Evolutionary conservation across 1,284 basidiomycete genomes (phyloP).

Genomic region (Austroboletus niveus): DNA sequence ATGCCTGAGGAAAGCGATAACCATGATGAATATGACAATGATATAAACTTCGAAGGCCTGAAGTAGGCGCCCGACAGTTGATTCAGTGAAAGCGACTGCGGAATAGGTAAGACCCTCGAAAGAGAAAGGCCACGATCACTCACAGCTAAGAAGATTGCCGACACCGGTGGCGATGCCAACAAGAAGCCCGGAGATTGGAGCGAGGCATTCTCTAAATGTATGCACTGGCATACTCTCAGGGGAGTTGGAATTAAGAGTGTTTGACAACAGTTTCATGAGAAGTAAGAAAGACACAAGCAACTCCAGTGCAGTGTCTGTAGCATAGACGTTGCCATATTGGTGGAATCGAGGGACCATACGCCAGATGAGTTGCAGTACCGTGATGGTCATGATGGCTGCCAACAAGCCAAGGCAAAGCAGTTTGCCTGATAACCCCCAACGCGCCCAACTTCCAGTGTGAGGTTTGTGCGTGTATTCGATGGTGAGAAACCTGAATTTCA

Average conservation of each 20-base stretch:
- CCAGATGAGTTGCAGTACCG: constrained; percentile 64
- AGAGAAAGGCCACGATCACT: constrained; percentile 30
- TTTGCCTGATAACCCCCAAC: constrained; percentile 57
- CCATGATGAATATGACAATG: constrained; percentile 54
- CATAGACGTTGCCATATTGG: constrained; percentile 51
- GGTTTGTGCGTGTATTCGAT: constrained; percentile 18
- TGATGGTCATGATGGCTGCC: constrained; percentile 42
- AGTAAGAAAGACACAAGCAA: constrained; percentile 57
- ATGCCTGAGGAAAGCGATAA: constrained; percentile 45
- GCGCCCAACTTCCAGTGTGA: constrained; percentile 62
- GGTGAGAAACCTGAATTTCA: constrained; percentile 19
- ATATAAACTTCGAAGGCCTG: constrained; percentile 66
- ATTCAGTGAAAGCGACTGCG: constrained; percentile 67
- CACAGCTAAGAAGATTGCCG: constrained; percentile 59
- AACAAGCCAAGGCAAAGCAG: constrained; percentile 53
- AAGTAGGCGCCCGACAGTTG: constrained; percentile 65
- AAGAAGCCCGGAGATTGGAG: constrained; percentile 50
- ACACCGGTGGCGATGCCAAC: constrained; percentile 54
- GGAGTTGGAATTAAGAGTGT: constrained; percentile 47
- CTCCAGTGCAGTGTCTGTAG: constrained; percentile 55
- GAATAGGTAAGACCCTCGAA: constrained; percentile 12
- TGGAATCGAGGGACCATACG: constrained; percentile 45
- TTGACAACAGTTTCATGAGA: constrained; percentile 61
- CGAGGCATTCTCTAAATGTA: constrained; percentile 48
- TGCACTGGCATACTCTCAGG: constrained; percentile 15